These are phyloP conservation scores for Gyromitra esculenta DNA, from an alignment of 2,329 filamentous ascomycete genomes.

Conservation along the genomic window DNA sequence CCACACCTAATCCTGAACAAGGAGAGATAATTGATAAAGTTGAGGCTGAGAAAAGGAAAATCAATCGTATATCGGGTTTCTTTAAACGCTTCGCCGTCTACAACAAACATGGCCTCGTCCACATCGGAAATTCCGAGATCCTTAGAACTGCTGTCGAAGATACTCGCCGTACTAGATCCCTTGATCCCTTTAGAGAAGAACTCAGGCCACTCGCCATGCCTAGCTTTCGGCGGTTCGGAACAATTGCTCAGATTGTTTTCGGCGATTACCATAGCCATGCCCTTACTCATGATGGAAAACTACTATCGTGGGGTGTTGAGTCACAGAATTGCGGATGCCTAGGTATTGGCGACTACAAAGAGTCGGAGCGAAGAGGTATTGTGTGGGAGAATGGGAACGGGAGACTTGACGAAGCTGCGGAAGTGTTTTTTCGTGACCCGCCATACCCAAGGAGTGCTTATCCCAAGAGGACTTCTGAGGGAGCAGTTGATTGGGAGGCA, in stretches of 20 bases:
- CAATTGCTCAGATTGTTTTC: constrained; percentile 52
- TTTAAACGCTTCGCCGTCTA: constrained; percentile 53
- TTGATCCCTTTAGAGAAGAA: constrained; percentile 15
- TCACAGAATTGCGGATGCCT: constrained; percentile 50
- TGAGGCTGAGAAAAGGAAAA: constrained; percentile 21
- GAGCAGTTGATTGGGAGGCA: constrained; percentile 28
- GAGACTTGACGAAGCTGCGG: constrained; percentile 43
- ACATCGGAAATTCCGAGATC: constrained; percentile 41
- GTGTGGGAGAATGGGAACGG: constrained; percentile 33
- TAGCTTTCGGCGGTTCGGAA: constrained; percentile 37
- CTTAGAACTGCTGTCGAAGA: constrained; percentile 32
- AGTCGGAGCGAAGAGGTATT: constrained; percentile 36
- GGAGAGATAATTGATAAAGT: constrained; percentile 17
- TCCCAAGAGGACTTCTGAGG: constrained; percentile 12
- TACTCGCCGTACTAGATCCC: background rate
- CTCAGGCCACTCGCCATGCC: constrained; percentile 45
- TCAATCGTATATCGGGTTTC: constrained; percentile 49
- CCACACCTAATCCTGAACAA: constrained; percentile 32
- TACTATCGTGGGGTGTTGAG: constrained; percentile 54
- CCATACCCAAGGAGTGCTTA: constrained; percentile 38
- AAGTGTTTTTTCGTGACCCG: constrained; percentile 47
- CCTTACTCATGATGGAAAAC: constrained; percentile 49
- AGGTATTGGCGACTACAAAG: constrained; percentile 42
- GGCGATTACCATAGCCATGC: constrained; percentile 54
- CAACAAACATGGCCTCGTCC: constrained; percentile 49